Evolutionary conservation across 228 moss, liverwort and hornwort species (phyloP).

Genomic region (Sphagnum fallax): DNA sequence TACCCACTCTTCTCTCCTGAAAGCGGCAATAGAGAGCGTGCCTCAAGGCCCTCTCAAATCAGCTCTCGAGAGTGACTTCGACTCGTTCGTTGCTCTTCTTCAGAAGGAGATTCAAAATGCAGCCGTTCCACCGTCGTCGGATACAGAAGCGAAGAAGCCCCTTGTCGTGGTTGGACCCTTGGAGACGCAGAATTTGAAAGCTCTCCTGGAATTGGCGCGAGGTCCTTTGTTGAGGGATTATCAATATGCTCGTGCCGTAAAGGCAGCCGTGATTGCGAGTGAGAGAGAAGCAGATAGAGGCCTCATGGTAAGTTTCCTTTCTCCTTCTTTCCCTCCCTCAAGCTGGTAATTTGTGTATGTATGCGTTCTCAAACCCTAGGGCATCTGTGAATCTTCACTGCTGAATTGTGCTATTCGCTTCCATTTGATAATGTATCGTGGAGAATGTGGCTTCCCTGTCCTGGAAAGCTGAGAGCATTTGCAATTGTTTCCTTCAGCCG

Average conservation of each 20-base stretch:
- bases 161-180: not conserved
- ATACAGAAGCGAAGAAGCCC: slow-evolving; percentile 2
- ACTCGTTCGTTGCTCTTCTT: not conserved
- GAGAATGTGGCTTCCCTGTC: no score
- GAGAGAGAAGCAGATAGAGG: slow-evolving; percentile 19
- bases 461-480: no score
- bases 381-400: no score
- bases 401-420: no score
- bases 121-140: not conserved
- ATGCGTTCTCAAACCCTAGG: no score
- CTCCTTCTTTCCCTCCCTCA: no score
- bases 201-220: slow-evolving; percentile 19
- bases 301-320: no score
- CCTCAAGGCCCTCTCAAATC: slow-evolving; percentile 4
- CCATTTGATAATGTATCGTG: no score
- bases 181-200: not conserved
- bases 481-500: no score
- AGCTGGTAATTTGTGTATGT: no score
- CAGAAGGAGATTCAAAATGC: not conserved
- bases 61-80: slow-evolving; percentile 2
- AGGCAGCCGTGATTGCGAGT: slow-evolving; percentile 30
- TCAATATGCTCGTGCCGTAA: slow-evolving; percentile 41
- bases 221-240: slow-evolving; percentile 28
- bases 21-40: slow-evolving; percentile 1
- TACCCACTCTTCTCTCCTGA: not conserved